These are phyloP conservation scores for Petunia axillaris DNA, from an alignment of 257 asterid species.

Conservation along the genomic window DNA sequence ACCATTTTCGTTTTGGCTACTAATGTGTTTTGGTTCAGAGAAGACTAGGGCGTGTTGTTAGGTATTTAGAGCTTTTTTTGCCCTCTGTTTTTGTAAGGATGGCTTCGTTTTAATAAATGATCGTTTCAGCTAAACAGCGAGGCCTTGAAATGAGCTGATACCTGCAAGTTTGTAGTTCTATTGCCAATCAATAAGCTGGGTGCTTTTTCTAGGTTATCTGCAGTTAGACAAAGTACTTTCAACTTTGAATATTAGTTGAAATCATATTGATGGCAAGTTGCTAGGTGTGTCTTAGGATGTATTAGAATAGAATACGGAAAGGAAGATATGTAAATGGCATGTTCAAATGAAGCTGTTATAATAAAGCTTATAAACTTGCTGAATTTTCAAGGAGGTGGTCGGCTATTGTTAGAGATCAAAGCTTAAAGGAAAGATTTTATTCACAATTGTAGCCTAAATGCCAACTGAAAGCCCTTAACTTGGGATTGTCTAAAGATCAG, in stretches of 20 bases:
- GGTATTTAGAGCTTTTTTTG: not conserved
- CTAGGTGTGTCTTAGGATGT: not conserved
- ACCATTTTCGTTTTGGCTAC: not conserved
- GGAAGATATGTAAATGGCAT: not conserved
- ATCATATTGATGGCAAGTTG: not conserved
- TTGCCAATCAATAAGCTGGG: not conserved
- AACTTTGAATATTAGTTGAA: not conserved
- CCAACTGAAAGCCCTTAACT: not conserved
- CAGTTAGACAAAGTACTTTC: not conserved
- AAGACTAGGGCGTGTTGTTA: not conserved
- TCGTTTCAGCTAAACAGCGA: not conserved
- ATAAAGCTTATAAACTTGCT: constrained; percentile 2
- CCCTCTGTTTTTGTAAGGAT: not conserved
- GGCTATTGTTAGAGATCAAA: not conserved
- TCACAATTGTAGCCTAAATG: not conserved
- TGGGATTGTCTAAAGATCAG: no score
- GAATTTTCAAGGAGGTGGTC: not conserved
- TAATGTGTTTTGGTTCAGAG: not conserved
- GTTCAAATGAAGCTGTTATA: not conserved
- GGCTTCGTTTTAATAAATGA: not conserved
- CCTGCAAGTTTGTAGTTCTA: not conserved
- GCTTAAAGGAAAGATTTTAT: not conserved
- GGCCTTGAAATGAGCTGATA: not conserved
- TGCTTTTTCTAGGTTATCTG: not conserved
- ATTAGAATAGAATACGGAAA: not conserved